A percentile compares a stretch with the other conserved stretches of the same genome.
These are phyloP conservation scores for Talaromyces proteolyticus DNA, from an alignment of 495 filamentous ascomycete species.

Conservation along the genomic window DNA sequence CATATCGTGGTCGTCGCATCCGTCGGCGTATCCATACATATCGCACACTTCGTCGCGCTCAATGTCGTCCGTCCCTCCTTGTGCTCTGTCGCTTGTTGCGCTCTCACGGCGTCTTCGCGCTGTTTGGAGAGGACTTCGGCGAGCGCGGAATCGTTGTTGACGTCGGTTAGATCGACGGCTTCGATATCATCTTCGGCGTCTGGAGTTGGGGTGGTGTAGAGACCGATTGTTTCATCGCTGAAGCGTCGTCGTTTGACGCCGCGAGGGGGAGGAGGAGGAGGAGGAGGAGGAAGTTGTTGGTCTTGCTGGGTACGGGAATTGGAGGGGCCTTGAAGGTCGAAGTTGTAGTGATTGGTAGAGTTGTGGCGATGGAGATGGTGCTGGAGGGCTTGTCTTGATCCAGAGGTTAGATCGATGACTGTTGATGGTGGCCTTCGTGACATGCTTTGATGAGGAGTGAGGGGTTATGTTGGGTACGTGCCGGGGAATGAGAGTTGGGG, in stretches of 20 bases:
- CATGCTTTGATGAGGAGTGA: not conserved
- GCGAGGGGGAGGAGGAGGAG: slow-evolving; percentile 19
- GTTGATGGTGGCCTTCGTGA: not conserved
- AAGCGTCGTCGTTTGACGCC: slow-evolving; percentile 25
- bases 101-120: slow-evolving; percentile 40
- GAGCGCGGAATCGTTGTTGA: slow-evolving; percentile 39
- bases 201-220: slow-evolving; percentile 1
- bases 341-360: not conserved
- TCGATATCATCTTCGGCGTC: slow-evolving; percentile 22
- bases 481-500: no score
- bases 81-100: slow-evolving; percentile 42
- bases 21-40: slow-evolving; percentile 76
- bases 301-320: not conserved
- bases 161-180: slow-evolving; percentile 57
- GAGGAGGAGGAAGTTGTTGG: no score
- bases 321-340: not conserved
- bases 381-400: not conserved
- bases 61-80: slow-evolving; percentile 36
- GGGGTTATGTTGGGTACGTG: no score
- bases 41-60: slow-evolving; percentile 63
- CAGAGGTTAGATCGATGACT: slow-evolving; percentile 4
- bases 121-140: slow-evolving; percentile 44
- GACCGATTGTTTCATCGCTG: slow-evolving; percentile 10
- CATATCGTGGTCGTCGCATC: slow-evolving; percentile 75
- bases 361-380: no score